A percentile compares a stretch with the other conserved stretches of the same genome.
Conservation (phyloP, 2,329 filamentous ascomycete genomes). For the Leptographium lundbergii region DNA sequence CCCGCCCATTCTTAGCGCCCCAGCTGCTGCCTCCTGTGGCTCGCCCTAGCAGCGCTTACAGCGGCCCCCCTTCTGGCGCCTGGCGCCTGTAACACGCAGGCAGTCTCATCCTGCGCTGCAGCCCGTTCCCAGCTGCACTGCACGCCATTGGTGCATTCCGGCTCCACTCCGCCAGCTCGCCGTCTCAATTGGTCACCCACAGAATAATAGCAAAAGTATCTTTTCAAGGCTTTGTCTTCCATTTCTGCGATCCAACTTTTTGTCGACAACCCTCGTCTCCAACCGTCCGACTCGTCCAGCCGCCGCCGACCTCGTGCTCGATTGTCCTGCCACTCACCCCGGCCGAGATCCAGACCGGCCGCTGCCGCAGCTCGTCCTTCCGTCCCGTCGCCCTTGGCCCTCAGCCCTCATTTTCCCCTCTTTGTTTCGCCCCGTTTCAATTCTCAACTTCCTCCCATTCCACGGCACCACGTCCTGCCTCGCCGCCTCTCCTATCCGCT, state of each 20-base stretch:
- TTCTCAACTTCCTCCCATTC: not conserved
- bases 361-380: too few species aligned
- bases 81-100: not conserved
- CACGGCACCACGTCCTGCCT: not conserved
- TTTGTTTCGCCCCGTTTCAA: not conserved
- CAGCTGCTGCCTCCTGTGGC: not conserved
- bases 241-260: constrained; percentile 2
- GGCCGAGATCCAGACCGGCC: not conserved
- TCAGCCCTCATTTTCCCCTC: not conserved
- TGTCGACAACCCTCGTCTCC: not conserved
- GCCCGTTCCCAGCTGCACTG: too few species aligned
- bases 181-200: not conserved
- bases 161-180: not conserved
- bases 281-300: not conserved
- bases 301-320: not conserved
- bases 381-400: too few species aligned
- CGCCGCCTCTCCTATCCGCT: not conserved
- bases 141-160: not conserved
- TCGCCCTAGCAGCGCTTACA: not conserved
- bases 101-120: not conserved
- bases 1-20: too few species aligned
- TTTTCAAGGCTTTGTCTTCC: not conserved
- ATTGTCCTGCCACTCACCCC: not conserved
- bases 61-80: not conserved
- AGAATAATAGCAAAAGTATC: not conserved